A percentile compares a stretch with the other conserved stretches of the same genome.
Conservation (phyloP, 257 asterid species). For the Salvia rosmarinus region DNA sequence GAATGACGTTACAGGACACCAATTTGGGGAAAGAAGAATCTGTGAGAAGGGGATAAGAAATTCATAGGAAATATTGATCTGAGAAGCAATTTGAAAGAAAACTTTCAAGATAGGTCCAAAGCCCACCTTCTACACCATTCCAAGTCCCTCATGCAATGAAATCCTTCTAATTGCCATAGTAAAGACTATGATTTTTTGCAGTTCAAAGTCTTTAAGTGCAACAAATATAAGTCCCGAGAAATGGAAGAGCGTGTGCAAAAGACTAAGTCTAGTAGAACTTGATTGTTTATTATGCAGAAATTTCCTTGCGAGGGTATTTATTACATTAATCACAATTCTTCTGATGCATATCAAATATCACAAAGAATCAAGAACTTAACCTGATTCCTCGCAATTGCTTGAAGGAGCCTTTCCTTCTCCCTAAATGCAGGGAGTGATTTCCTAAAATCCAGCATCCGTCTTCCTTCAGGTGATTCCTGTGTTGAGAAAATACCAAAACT, state of each 20-base stretch:
- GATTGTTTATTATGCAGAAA: constrained; percentile 19
- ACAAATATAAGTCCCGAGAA: not conserved
- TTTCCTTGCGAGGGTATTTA: constrained; percentile 4
- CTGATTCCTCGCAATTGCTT: constrained; percentile 95
- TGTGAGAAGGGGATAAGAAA: not conserved
- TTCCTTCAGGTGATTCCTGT: constrained; percentile 97
- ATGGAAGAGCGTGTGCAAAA: not conserved
- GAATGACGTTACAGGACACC: not conserved
- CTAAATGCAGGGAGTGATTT: constrained; percentile 86
- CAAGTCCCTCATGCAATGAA: not conserved
- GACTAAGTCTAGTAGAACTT: not conserved
- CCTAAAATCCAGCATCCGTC: constrained; percentile 80
- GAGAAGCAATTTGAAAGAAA: not conserved
- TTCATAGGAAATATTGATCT: not conserved
- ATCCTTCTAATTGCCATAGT: not conserved
- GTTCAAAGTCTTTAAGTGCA: not conserved
- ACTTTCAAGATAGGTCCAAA: not conserved
- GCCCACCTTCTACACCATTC: not conserved
- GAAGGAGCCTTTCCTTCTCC: constrained; percentile 95
- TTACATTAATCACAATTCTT: constrained; percentile 20
- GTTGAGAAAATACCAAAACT: constrained; percentile 1
- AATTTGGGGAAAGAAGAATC: not conserved
- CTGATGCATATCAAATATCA: constrained; percentile 17
- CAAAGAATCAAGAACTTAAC: constrained; percentile 41
- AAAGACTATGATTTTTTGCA: not conserved